phyloP scores from a whole-genome alignment of 768 basidiomycete species.

The Coprinopsis cinerea region DNA sequence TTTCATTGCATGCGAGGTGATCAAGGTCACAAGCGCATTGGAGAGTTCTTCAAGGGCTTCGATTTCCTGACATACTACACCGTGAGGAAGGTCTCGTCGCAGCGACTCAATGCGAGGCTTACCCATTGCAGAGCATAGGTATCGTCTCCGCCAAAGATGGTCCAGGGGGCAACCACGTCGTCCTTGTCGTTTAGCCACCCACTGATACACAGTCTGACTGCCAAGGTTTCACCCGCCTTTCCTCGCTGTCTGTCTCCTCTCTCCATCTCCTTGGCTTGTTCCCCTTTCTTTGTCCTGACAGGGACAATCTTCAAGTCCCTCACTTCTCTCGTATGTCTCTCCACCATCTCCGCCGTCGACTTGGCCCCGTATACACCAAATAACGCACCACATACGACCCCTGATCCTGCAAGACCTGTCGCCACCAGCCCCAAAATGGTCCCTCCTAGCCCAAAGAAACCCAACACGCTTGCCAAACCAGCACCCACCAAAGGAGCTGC shows the following conservation, averaged over 20 bases:
- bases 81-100: background rate
- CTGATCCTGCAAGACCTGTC: constrained; percentile 48
- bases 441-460: constrained; percentile 48
- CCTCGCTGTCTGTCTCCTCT: too few species aligned
- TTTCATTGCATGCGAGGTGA: constrained; percentile 44
- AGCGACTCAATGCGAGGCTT: constrained; percentile 12
- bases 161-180: constrained; percentile 51
- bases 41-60: constrained; percentile 46
- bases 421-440: constrained; percentile 45
- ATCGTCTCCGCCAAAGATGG: constrained; percentile 42
- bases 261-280: background rate
- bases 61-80: constrained; percentile 37
- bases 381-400: constrained; percentile 50
- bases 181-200: constrained; percentile 43
- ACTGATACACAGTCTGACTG: constrained; percentile 47
- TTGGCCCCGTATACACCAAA: constrained; percentile 54
- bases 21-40: constrained; percentile 35
- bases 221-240: constrained; percentile 46
- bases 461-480: constrained; percentile 40
- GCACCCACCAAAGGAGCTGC: constrained; percentile 57
- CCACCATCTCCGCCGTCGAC: constrained; percentile 42
- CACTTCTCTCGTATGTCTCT: constrained; percentile 45
- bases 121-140: constrained; percentile 58
- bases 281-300: constrained; percentile 22
- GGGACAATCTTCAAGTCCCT: constrained; percentile 48